These are phyloP conservation scores for Xanthoconium purpureum DNA, from an alignment of 768 basidiomycete species.

Conservation along the genomic window DNA sequence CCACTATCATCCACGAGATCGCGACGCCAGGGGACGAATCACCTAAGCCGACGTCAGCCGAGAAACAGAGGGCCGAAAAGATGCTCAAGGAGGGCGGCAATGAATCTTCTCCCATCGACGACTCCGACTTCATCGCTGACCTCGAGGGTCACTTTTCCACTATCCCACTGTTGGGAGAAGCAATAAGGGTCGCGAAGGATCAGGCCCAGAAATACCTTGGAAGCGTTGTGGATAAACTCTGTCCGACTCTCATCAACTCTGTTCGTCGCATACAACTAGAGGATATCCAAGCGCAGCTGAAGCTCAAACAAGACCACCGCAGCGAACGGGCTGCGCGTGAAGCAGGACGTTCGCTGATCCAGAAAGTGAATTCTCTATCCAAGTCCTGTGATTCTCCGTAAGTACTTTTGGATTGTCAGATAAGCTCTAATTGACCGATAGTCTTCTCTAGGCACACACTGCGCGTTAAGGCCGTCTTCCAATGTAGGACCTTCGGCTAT, in stretches of 20 bases:
- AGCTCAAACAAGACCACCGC: conserved; percentile 8
- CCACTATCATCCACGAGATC: conserved; percentile 16
- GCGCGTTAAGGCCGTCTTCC: conserved; percentile 8
- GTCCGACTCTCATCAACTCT: conserved; percentile 7
- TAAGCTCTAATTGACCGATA: not conserved
- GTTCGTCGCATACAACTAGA: conserved; percentile 18
- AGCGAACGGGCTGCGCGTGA: conserved; percentile 18
- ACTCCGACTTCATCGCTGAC: conserved; percentile 23
- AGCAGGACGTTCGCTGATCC: conserved; percentile 6
- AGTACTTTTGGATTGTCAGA: not conserved
- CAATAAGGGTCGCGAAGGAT: conserved; percentile 5
- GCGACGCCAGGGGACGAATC: not conserved
- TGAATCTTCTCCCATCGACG: conserved; percentile 18
- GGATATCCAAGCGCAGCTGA: conserved; percentile 12
- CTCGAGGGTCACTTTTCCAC: conserved; percentile 13
- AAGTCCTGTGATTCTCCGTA: conserved; percentile 17
- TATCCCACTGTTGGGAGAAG: conserved; percentile 18
- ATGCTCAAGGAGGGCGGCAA: conserved; percentile 23
- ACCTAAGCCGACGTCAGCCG: conserved; percentile 10
- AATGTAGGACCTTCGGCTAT: not conserved
- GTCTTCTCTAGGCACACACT: conserved; percentile 14
- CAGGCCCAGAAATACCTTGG: conserved; percentile 21
- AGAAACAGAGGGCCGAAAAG: conserved; percentile 13
- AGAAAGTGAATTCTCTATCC: conserved; percentile 19
- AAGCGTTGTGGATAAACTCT: conserved; percentile 17